Base-by-base conservation (phyloP, 75 land plant species). In the Pseudotsuga menziesii region DNA sequence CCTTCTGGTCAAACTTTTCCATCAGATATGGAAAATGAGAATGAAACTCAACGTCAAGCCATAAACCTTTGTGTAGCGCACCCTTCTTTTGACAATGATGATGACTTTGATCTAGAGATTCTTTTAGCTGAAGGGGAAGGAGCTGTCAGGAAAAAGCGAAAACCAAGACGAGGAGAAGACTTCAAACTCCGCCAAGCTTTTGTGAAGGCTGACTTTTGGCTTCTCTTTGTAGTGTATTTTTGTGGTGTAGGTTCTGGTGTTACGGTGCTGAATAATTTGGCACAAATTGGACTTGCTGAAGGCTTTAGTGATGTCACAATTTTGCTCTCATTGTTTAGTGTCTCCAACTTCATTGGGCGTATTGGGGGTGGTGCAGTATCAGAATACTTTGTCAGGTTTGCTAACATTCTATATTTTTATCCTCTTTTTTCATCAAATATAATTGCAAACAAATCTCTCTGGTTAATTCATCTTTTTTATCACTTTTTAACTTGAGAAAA, bases 171-270 rank as follows among this genome's bases (percentile, higher is more conserved):
- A 52, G 98, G 98, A 17, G 96, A 95, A 35, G 95, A 92, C 78
- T 92, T 92, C 61, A 86, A 72, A 15, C 87, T 95, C 27, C 75
- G 84, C 19, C 82, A 92, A 78, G 91, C 91, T 55, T 8, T 92
- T 5, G 74, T 90, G 5, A 95, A 90, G 78, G 95, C 91, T 29
- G 95, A 95, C 80, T 92, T 95, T 76, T 95, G 98, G 98, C 90
- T 95, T 61, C 81, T 95, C 22, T 95, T 89, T 78, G 12, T 90
- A 14, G 81, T 81, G 3, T 88, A 87, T 67, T 91, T 93, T 67
- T 84, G 88, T 83, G 91, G 91, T 25, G 89, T 84, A 55, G 94
- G 94, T 32, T 82, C 95, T 22, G 96, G 96, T 1, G 85, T 89
- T 3, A 87, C 88, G 9, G 89, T 85, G 15, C 87, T 93, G 48